Conservation (phyloP, 225 moss, liverwort and hornwort genomes). For the Marchantia paleacea region DNA sequence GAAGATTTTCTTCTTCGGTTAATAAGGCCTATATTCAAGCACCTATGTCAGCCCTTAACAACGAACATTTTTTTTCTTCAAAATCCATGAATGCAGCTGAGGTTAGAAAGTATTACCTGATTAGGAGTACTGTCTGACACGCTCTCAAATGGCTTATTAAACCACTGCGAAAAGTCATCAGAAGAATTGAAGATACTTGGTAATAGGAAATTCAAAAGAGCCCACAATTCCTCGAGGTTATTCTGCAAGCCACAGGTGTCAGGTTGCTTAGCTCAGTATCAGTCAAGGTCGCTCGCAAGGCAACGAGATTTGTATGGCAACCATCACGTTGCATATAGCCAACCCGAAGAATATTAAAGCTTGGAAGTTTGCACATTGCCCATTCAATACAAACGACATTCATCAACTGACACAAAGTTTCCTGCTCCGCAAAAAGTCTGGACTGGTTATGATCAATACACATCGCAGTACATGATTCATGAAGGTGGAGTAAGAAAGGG, state of each 20-base stretch:
- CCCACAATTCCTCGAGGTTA: constrained; percentile 99
- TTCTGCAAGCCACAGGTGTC: constrained; percentile 48
- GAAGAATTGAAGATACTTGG: constrained; percentile 99
- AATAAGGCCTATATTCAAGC: constrained; percentile 60
- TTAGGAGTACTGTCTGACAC: constrained; percentile 86
- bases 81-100: background rate
- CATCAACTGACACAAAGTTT: background rate
- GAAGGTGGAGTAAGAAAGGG: background rate
- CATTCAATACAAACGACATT: background rate
- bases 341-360: background rate
- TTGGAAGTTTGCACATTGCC: background rate
- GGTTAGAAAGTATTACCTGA: constrained; percentile 52
- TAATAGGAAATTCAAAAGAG: constrained; percentile 80
- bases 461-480: no score
- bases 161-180: constrained; percentile 99
- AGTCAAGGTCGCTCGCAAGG: background rate
- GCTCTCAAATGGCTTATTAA: constrained; percentile 98
- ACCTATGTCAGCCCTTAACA: background rate
- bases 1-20: constrained; percentile 95
- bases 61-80: background rate
- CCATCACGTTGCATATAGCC: background rate
- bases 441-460: no score
- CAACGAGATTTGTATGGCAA: background rate
- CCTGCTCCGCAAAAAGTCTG: no score
- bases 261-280: background rate